Conservation (phyloP, 371 early-diverging fungal species). For the Batkoa obscura region DNA sequence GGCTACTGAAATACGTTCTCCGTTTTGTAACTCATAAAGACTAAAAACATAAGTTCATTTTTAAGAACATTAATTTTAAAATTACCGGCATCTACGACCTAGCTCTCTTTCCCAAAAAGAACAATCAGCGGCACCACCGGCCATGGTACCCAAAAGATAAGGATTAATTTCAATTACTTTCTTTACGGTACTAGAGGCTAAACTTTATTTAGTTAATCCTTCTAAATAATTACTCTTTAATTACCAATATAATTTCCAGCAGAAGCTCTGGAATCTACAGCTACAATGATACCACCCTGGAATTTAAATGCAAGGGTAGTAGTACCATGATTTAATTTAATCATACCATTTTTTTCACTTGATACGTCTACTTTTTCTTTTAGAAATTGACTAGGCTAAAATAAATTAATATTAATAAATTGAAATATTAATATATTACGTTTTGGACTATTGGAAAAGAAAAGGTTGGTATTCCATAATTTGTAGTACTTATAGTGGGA, state of each 20-base stretch:
- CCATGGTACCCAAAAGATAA: constrained; percentile 98
- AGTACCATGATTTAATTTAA: constrained; percentile 95
- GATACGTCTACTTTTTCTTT: constrained; percentile 37
- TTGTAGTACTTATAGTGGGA: background rate
- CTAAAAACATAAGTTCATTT: constrained; percentile 13
- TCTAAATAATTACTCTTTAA: background rate
- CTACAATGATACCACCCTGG: constrained; percentile 93
- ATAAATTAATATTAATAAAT: background rate
- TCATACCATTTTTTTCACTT: constrained; percentile 27
- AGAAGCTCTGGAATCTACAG: constrained; percentile 98
- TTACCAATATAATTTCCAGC: constrained; percentile 94
- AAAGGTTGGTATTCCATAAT: background rate
- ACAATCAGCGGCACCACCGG: constrained; percentile 99
- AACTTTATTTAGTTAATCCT: background rate
- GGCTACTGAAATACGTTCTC: constrained; percentile 94
- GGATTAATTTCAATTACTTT: constrained; percentile 99
- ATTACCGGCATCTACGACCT: constrained; percentile 78
- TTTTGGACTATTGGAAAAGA: background rate
- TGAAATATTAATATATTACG: background rate
- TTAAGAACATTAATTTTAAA: background rate
- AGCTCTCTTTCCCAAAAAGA: constrained; percentile 98
- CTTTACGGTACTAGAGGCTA: constrained; percentile 94
- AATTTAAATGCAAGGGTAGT: constrained; percentile 99
- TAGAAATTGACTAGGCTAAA: constrained; percentile 41
- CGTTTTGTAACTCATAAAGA: constrained; percentile 91